phyloP scores from a whole-genome alignment of 78 protist species.

The Dictyostelium intermedium region DNA sequence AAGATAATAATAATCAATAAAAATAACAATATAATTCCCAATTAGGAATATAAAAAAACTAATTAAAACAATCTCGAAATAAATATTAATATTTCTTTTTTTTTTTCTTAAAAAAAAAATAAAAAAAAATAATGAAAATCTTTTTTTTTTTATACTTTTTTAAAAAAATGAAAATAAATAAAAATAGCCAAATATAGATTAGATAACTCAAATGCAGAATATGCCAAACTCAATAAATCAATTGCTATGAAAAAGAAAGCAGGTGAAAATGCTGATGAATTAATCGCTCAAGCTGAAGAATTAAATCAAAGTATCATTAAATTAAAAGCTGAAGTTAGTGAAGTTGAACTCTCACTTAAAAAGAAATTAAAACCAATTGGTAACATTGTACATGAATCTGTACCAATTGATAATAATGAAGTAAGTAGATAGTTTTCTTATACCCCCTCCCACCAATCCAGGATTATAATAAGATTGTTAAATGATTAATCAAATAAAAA shows the following conservation, averaged over 20 bases:
- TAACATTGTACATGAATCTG: slow-evolving; percentile 95
- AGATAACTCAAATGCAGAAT: slow-evolving; percentile 36
- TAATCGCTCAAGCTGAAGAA: slow-evolving; percentile 22
- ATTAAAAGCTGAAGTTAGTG: slow-evolving; percentile 24
- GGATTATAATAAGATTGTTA: too few relatives aligned
- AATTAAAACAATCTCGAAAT: too few relatives aligned
- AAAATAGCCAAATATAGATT: slow-evolving; percentile 43
- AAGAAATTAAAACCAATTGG: slow-evolving; percentile 86
- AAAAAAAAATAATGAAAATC: neutral
- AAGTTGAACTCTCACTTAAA: neutral
- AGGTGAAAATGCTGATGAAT: slow-evolving; percentile 31
- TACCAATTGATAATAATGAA: slow-evolving; percentile 91
- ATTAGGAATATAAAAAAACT: too few relatives aligned
- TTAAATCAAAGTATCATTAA: slow-evolving; percentile 41
- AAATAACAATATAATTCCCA: too few relatives aligned
- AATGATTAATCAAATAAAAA: too few relatives aligned
- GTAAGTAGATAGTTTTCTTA: too few relatives aligned
- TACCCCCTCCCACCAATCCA: too few relatives aligned
- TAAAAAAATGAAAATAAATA: neutral
- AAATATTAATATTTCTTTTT: neutral
- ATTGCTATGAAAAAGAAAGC: slow-evolving; percentile 76
- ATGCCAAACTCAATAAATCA: slow-evolving; percentile 34
- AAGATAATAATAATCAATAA: neutral
- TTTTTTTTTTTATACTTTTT: neutral
- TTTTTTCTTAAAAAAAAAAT: neutral